These are phyloP conservation scores for Morella rubra DNA, from an alignment of 306 rosid species.

Conservation along the genomic window DNA sequence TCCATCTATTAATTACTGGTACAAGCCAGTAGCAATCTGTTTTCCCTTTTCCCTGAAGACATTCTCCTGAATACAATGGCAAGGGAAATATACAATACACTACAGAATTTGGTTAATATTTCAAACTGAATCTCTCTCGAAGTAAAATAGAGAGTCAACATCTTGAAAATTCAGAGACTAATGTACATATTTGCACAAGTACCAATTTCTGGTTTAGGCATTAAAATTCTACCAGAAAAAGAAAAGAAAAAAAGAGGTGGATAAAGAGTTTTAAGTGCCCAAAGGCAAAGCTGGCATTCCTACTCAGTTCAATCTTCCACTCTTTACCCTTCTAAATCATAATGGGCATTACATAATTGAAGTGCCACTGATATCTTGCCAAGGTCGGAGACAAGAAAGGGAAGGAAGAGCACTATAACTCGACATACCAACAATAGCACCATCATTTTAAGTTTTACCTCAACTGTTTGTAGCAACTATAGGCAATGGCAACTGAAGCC, in stretches of 20 bases:
- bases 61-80: not conserved
- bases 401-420: conserved; percentile 4
- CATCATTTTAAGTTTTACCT: conserved; percentile 25
- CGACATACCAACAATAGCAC: conserved; percentile 1
- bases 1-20: too few relatives aligned
- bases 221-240: not conserved
- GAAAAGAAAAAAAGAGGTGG: not conserved
- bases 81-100: not conserved
- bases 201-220: not conserved
- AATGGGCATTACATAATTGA: not conserved
- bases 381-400: not conserved
- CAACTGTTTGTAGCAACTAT: conserved; percentile 77
- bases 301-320: not conserved
- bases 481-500: conserved; percentile 72
- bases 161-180: not conserved
- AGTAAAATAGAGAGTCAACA: not conserved
- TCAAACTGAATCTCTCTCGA: not conserved
- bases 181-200: conserved; percentile 22
- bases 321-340: conserved; percentile 17
- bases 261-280: conserved; percentile 2
- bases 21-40: too few relatives aligned
- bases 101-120: not conserved
- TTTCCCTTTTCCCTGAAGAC: not conserved
- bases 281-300: conserved; percentile 3
- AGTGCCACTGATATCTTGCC: not conserved